Base-by-base conservation (phyloP, 2,329 filamentous ascomycete species). In the Neonectria ditissima region DNA sequence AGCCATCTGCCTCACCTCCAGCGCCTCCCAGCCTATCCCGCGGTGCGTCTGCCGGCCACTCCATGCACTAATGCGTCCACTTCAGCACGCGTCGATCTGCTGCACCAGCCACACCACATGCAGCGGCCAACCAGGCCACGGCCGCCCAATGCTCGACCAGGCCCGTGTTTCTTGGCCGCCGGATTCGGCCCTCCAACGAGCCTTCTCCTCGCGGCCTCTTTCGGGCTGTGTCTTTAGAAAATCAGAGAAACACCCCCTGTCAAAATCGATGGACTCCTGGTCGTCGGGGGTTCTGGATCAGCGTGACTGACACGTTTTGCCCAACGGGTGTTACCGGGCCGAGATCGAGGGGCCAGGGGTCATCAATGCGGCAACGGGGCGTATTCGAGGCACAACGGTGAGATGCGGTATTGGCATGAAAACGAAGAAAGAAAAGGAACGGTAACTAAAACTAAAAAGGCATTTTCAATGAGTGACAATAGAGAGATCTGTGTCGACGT, bases 21-120 rank as follows among this genome's bases (percentile, higher is more conserved):
- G 45, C 41, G 62, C 41, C 50, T 67, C 52, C 43, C 14, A 54
- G 48, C 70, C 63, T 69, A 62, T 73, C 60, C 70, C 58, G 70
- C 63, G 59, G 53, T 45, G 41, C 43, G 30, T 55, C 63, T 65
- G 51, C 63, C 62, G 61, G 63, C 55, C 45, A 52, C 48, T 56
- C 66, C 52, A 59, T 65, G 63, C 70, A 69, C 70, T 72, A 72
- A 73, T 73, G 70, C 70, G 69, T 54, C 67, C 70, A 72, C 70
- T 72, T 72, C 69, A 73, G 58, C 48, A 66, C 65, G 59, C 65
- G 65, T 65, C 55, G 45, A 30, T 13, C 47, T 58, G 32, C 56
- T n/a, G n/a, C 47, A 47, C 45, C 37, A 56, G 59, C 59, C 55
- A 59, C 56, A 56, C 56, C 45, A 18, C 13, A 34, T 16, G 34